phyloP scores from a whole-genome alignment of 78 protist genomes.

The Monocercomonoides exilis region DNA sequence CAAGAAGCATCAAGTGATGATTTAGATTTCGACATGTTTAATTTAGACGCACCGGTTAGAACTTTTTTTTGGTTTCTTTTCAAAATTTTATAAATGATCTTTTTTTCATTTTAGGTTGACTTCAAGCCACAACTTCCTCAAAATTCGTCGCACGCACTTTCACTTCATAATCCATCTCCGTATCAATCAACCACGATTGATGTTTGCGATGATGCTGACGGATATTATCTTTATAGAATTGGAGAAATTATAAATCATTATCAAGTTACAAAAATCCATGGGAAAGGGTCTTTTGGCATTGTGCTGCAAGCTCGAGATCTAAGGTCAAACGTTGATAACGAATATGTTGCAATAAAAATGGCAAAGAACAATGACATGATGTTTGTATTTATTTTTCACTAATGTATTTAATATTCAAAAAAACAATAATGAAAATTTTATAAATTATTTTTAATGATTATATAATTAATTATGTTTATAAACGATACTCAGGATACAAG shows the following conservation, averaged over 20 bases:
- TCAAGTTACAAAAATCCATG: conserved; percentile 32
- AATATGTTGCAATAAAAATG: conserved; percentile 74
- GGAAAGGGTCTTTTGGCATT: conserved; percentile 74
- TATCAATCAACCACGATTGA: neutral
- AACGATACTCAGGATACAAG: conserved; percentile 12
- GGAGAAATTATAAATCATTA: conserved; percentile 54
- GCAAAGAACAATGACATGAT: conserved; percentile 58
- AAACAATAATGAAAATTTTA: too few species aligned
- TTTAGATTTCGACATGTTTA: too few species aligned
- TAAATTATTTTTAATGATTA: conserved; percentile 21
- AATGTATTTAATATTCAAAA: too few species aligned
- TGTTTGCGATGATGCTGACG: conserved; percentile 61
- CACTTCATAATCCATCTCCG: neutral
- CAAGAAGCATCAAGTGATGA: too few species aligned
- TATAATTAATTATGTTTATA: neutral
- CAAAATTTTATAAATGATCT: too few species aligned
- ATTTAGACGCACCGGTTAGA: too few species aligned
- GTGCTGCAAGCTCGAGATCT: conserved; percentile 67
- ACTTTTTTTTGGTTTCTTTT: too few species aligned
- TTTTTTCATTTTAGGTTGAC: too few species aligned
- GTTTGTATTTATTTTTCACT: too few species aligned
- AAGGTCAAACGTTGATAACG: neutral
- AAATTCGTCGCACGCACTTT: too few species aligned
- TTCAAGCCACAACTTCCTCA: too few species aligned
- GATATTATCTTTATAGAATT: conserved; percentile 58